A percentile compares a stretch with the other conserved stretches of the same genome.
Conservation (phyloP, 2,329 filamentous ascomycete genomes). For the Pseudocercospora musae region DNA sequence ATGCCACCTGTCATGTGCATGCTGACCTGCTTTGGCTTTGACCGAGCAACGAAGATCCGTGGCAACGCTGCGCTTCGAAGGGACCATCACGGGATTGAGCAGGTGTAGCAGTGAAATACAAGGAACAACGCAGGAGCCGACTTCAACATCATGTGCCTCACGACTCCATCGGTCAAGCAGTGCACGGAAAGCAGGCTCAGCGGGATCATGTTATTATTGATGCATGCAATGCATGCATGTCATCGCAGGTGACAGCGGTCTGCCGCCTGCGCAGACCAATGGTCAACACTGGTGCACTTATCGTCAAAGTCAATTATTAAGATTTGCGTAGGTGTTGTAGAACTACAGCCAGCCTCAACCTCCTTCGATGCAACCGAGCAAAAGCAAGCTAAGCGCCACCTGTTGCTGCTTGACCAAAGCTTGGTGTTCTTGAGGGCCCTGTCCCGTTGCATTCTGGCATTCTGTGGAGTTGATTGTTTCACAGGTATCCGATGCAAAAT, state of each 20-base stretch:
- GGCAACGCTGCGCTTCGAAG: not conserved
- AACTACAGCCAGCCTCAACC: not conserved
- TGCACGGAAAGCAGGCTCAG: not conserved
- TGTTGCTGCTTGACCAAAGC: conserved; percentile 7
- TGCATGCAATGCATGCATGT: too few relatives aligned
- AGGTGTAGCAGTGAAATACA: not conserved
- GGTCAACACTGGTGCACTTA: not conserved
- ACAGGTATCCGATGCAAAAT: conserved; percentile 5
- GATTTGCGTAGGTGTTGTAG: not conserved
- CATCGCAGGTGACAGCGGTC: too few relatives aligned
- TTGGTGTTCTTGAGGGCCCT: not conserved
- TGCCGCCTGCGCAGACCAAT: not conserved
- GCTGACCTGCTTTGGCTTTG: not conserved
- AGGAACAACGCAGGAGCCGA: not conserved
- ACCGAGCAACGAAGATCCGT: not conserved
- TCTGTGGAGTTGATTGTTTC: not conserved
- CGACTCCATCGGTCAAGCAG: not conserved
- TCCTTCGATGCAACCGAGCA: not conserved
- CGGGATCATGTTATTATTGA: too few relatives aligned
- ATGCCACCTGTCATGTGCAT: not conserved
- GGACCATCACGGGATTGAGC: not conserved
- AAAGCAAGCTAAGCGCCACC: conserved; percentile 5
- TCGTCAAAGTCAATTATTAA: conserved; percentile 5
- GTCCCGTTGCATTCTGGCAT: not conserved
- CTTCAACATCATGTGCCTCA: not conserved